These are phyloP conservation scores for Zygosaccharomyces pseudorouxii DNA, from an alignment of 805 yeast species.

Conservation along the genomic window DNA sequence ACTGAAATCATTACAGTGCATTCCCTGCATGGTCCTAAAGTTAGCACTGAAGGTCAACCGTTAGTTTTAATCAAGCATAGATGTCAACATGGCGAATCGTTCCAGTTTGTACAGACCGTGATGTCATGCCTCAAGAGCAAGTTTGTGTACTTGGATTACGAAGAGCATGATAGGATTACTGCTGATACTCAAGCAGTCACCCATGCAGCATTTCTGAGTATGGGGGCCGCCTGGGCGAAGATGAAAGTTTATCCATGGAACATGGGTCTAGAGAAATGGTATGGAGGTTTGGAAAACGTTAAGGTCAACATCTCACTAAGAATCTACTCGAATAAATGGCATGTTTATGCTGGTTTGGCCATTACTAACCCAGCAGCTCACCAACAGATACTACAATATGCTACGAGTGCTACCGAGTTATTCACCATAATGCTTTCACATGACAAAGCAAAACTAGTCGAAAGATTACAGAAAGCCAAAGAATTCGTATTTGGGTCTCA, in stretches of 20 bases:
- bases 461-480: slow-evolving; percentile 62
- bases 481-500: slow-evolving; percentile 69
- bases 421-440: slow-evolving; percentile 79
- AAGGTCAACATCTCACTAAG: slow-evolving; percentile 89
- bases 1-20: slow-evolving; percentile 82
- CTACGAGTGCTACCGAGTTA: slow-evolving; percentile 75
- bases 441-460: slow-evolving; percentile 50
- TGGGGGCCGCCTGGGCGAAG: slow-evolving; percentile 95
- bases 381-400: slow-evolving; percentile 82
- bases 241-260: slow-evolving; percentile 86
- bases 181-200: slow-evolving; percentile 99
- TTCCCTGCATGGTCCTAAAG: slow-evolving; percentile 92
- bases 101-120: slow-evolving; percentile 57
- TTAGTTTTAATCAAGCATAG: slow-evolving; percentile 78
- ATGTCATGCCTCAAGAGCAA: slow-evolving; percentile 74
- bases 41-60: slow-evolving; percentile 87
- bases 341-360: slow-evolving; percentile 95
- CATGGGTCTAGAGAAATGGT: slow-evolving; percentile 51
- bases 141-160: slow-evolving; percentile 70
- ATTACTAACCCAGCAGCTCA: slow-evolving; percentile 95
- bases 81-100: slow-evolving; percentile 47
- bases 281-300: slow-evolving; percentile 94
- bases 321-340: slow-evolving; percentile 93
- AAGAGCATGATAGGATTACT: slow-evolving; percentile 88
- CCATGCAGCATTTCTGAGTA: slow-evolving; percentile 92